Evolutionary conservation across 2,329 filamentous ascomycete genomes (phyloP), one percentile per base, ranked within the genome.

Genomic region (Penicillium sp.): DNA sequence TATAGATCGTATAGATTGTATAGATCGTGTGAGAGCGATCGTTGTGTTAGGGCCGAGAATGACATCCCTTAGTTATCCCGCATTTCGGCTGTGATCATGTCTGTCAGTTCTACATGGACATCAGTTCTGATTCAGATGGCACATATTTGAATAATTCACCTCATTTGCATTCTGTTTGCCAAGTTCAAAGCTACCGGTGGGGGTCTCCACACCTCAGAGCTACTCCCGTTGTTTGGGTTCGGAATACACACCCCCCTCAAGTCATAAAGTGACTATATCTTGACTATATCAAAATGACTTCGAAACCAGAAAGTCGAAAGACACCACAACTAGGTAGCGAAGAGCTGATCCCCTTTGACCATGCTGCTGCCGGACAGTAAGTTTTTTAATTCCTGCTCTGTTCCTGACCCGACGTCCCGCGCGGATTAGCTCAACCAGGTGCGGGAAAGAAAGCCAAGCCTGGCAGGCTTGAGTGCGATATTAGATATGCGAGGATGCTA

Each of bases 281-380:
- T 42, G 33, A 21, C 7, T 12, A 2, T 35, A 63, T 53, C 58
- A 65, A 57, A 37, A 77, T 76, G 73, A 65, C 69, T 10, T 62
- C 73, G 17, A 71, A 60, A 58, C 63, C 73, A 17, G 71, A 72
- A 33, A 70, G 64, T 61, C 62, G 62, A 35, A 77, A 73, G 52
- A 67, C 68, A 29, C 67, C 67, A 38, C 71, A 71, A 56, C 64
- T 78, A 45, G 73, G 75, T 54, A 70, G 67, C 54, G 71, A 75
- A 55, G 75, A 72, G 59, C 73, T 79, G 51, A 71, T 78, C 23
- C 73, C 72, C n/a, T 80, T 78, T 60, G 74, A 77, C 53, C 77
- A 79, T 70, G 74, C 72, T 62, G 75, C 78, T 59, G 71, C 78
- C 70, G 73, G 80, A 77, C 74, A 82, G 80, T 83, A 74, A 75